Base-by-base conservation (phyloP, 1,139 yeast genomes). In the Zygotorulaspora mrakii region DNA sequence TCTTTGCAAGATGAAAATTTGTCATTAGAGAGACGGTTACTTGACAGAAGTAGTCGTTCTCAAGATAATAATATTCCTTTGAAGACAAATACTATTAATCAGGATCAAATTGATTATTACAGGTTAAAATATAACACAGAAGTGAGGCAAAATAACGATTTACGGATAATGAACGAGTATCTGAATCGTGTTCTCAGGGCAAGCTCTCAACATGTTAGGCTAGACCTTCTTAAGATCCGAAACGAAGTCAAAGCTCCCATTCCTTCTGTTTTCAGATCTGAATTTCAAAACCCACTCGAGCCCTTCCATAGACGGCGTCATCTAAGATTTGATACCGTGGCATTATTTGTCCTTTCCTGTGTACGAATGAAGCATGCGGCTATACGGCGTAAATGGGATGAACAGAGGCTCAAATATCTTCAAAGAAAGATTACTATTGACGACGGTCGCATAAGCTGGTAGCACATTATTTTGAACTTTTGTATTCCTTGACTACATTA, bases 91-190 rank as follows among this genome's bases (percentile, higher is more conserved):
- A 20, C 48, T 5, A 27, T 36, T 5, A 40, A 43, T 25, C 51
- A 52, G 39, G 59, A 57, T 39, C 48, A 48, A 17, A 40, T 52
- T n/a, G 62, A 59, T 41, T 59, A 53, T 40, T 60, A 60, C 37
- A 55, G 53, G 28, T 42, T 59, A 24, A 56, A 54, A 34, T 61
- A 58, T 29, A 49, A 57, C 37, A 49, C 43, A n/a, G 65, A 60
- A 35, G 57, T 54, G 3, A 48, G 46, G 38, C 56, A 52, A 25
- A 61, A 57, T 36, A 58, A 59, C 37, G 65, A 59, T 37, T 37
- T 59, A 18, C 50, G 45, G 14, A 54, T 59, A 11, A 52, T 59
- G 45, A 59, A 57, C 28, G 58, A 56, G 18, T 61, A 61, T 36
- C 40, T 60, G 38, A 57, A 59, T 37, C 52, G 54, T 10, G 59